Evolutionary conservation across 176 grass and related monocot species (phyloP).

Genomic region (Phoenix roebelenii): DNA sequence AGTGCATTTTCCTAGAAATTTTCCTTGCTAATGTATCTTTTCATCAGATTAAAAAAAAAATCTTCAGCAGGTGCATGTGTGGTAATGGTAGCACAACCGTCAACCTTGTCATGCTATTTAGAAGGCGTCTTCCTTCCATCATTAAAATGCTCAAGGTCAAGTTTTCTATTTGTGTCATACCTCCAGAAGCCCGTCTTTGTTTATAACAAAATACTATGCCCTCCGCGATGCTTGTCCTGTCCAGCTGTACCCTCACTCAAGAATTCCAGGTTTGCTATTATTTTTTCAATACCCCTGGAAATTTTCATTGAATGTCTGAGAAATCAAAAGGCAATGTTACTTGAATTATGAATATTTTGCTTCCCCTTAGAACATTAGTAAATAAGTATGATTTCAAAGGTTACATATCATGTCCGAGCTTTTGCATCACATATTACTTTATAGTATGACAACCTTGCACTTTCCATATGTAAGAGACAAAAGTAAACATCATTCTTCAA

Average conservation of each 20-base stretch:
- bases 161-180: not conserved
- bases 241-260: not conserved
- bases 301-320: not conserved
- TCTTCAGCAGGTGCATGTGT: not conserved
- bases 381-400: no score
- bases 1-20: no score
- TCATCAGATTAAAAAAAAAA: no score
- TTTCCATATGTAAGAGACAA: no score
- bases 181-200: not conserved
- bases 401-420: no score
- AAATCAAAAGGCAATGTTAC: not conserved
- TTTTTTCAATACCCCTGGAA: no score
- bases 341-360: not conserved
- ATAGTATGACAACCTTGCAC: no score
- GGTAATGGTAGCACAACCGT: not conserved
- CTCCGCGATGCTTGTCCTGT: not conserved
- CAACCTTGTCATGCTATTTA: slow-evolving; percentile 4
- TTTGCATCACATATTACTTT: no score
- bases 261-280: slow-evolving; percentile 9
- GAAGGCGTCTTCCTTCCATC: not conserved
- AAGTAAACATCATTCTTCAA: no score
- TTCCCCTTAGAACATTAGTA: no score
- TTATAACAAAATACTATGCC: slow-evolving; percentile 1
- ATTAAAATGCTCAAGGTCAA: not conserved
- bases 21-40: no score